phyloP scores from a whole-genome alignment of 495 filamentous ascomycete species.

The Cercophora sp. region DNA sequence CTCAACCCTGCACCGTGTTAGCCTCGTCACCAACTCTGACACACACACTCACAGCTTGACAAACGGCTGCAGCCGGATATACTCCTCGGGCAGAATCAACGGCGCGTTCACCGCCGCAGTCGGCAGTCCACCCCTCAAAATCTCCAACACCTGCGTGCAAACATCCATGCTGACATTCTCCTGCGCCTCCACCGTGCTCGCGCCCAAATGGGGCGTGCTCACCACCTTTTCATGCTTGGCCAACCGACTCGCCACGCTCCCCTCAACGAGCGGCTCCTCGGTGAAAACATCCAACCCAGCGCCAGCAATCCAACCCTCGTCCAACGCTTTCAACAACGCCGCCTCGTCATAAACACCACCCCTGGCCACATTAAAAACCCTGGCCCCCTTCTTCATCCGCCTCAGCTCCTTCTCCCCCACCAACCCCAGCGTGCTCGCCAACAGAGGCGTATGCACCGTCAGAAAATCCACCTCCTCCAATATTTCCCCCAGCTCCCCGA shows the following conservation, averaged over 20 bases:
- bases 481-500: slow-evolving; percentile 50
- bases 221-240: slow-evolving; percentile 61
- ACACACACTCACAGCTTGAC: slow-evolving; percentile 44
- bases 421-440: slow-evolving; percentile 65
- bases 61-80: slow-evolving; percentile 64
- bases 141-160: slow-evolving; percentile 66
- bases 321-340: slow-evolving; percentile 62
- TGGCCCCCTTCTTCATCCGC: slow-evolving; percentile 61
- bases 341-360: slow-evolving; percentile 73
- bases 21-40: neutral
- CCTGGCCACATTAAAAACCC: slow-evolving; percentile 66
- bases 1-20: slow-evolving; percentile 41
- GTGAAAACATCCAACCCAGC: slow-evolving; percentile 76
- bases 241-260: slow-evolving; percentile 50
- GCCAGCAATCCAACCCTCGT: slow-evolving; percentile 63
- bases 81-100: slow-evolving; percentile 69
- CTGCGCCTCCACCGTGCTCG: slow-evolving; percentile 71
- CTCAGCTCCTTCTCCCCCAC: slow-evolving; percentile 57
- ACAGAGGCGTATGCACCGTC: slow-evolving; percentile 71
- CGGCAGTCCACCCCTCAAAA: slow-evolving; percentile 61
- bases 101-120: slow-evolving; percentile 70
- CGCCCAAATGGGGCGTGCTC: slow-evolving; percentile 68
- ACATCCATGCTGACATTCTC: slow-evolving; percentile 73
- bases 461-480: slow-evolving; percentile 63
- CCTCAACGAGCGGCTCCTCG: slow-evolving; percentile 51